phyloP scores from a whole-genome alignment of 441 rosid species.

The Gossypium gossypioides region DNA sequence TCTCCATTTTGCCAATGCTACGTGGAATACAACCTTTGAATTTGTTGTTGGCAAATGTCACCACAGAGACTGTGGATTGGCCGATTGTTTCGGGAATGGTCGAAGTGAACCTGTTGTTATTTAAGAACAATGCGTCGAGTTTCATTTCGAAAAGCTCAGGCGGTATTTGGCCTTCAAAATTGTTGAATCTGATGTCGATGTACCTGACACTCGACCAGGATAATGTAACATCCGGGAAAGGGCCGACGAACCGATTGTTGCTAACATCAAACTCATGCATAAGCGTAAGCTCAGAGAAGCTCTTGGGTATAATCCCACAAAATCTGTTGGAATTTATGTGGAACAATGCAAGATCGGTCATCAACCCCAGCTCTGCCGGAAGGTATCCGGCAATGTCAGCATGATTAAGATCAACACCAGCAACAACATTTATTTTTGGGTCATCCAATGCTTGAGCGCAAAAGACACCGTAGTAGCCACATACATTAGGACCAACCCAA shows the following conservation, averaged over 20 bases:
- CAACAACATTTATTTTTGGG: slow-evolving; percentile 38
- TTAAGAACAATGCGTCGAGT: slow-evolving; percentile 62
- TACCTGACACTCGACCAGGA: slow-evolving; percentile 42
- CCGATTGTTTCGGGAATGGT: slow-evolving; percentile 58
- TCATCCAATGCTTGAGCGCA: slow-evolving; percentile 61
- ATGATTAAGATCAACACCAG: slow-evolving; percentile 60
- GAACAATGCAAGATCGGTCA: slow-evolving; percentile 55
- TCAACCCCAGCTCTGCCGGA: slow-evolving; percentile 60
- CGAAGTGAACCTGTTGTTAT: slow-evolving; percentile 61
- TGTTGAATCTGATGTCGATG: slow-evolving; percentile 58
- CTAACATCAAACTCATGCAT: slow-evolving; percentile 78
- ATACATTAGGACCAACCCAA: slow-evolving; percentile 64
- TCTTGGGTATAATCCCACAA: slow-evolving; percentile 67
- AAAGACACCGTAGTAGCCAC: slow-evolving; percentile 56
- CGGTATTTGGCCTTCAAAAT: slow-evolving; percentile 70
- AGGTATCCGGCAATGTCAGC: slow-evolving; percentile 84
- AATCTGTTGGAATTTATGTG: slow-evolving; percentile 73
- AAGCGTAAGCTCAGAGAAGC: slow-evolving; percentile 34
- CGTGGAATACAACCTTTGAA: slow-evolving; percentile 64
- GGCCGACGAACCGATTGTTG: slow-evolving; percentile 73
- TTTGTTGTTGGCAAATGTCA: slow-evolving; percentile 62
- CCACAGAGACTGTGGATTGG: slow-evolving; percentile 42
- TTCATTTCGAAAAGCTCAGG: slow-evolving; percentile 37
- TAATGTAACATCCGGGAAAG: slow-evolving; percentile 42
- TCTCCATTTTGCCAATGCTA: slow-evolving; percentile 54